phyloP scores from a whole-genome alignment of 768 basidiomycete species.

The Cystofilobasidium bisporidii region DNA sequence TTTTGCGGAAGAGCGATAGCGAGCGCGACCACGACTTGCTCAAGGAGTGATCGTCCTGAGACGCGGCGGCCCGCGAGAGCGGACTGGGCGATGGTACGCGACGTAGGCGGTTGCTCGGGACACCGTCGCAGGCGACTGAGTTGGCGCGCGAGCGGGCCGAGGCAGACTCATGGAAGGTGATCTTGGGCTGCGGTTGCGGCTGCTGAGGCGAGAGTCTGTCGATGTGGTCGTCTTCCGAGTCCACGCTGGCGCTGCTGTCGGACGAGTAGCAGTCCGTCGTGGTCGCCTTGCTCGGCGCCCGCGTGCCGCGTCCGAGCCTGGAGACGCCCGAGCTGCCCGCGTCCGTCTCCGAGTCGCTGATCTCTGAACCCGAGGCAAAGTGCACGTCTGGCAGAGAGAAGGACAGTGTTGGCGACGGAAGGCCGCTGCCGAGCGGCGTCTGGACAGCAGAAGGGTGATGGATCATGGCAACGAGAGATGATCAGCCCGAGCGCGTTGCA shows the following conservation, averaged over 20 bases:
- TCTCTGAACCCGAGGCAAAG: not conserved
- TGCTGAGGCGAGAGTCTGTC: no score
- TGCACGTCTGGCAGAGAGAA: not conserved
- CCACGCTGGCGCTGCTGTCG: not conserved
- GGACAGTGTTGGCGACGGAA: not conserved
- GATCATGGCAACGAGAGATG: not conserved
- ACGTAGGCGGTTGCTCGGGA: not conserved
- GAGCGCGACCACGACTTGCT: not conserved
- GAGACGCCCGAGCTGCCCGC: not conserved
- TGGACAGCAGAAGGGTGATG: not conserved
- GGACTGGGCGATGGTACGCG: not conserved
- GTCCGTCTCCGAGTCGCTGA: constrained; percentile 1
- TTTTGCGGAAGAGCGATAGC: not conserved
- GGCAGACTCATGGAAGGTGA: not conserved
- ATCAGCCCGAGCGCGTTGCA: no score
- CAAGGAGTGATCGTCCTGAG: not conserved
- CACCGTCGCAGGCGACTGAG: not conserved
- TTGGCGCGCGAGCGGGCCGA: not conserved
- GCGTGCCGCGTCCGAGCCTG: not conserved
- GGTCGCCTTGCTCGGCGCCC: not conserved
- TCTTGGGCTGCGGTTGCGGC: not conserved
- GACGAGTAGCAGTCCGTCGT: not conserved
- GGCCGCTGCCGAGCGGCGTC: not conserved
- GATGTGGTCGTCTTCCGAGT: not conserved
- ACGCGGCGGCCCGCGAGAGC: not conserved